These are phyloP conservation scores for Incumbomyces lentus DNA, from an alignment of 2,329 filamentous ascomycete genomes.

Conservation along the genomic window DNA sequence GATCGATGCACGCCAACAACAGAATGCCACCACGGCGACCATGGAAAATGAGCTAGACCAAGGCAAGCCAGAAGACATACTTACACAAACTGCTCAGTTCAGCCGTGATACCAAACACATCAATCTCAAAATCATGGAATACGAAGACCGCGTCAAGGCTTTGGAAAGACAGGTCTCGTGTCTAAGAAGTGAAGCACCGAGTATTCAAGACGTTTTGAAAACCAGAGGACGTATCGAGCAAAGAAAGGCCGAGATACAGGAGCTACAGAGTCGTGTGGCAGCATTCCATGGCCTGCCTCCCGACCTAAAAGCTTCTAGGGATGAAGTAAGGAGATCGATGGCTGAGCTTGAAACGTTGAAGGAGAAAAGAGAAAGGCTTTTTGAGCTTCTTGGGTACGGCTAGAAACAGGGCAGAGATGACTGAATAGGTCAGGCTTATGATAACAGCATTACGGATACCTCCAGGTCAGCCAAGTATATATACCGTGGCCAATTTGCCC, in stretches of 20 bases:
- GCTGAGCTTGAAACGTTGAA: constrained; percentile 52
- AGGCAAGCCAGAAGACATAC: constrained; percentile 40
- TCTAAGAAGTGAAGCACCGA: not conserved
- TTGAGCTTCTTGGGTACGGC: constrained; percentile 45
- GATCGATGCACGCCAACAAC: constrained; percentile 34
- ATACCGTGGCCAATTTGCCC: too few species aligned
- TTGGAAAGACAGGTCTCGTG: constrained; percentile 24
- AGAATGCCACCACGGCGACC: constrained; percentile 23
- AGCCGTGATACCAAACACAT: constrained; percentile 61
- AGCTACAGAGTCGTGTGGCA: constrained; percentile 50
- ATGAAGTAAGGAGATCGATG: constrained; percentile 59
- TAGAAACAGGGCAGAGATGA: not conserved
- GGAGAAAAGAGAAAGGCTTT: constrained; percentile 58
- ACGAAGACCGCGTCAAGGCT: constrained; percentile 44
- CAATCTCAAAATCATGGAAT: constrained; percentile 56
- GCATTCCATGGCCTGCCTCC: constrained; percentile 63
- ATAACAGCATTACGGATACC: too few species aligned
- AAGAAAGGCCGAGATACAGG: constrained; percentile 47
- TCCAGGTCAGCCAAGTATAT: too few species aligned
- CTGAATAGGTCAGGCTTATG: too few species aligned
- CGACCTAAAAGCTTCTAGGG: constrained; percentile 56
- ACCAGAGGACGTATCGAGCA: constrained; percentile 25
- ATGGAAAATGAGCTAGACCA: constrained; percentile 18
- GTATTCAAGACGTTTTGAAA: constrained; percentile 9
- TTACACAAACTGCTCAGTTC: constrained; percentile 59